Evolutionary conservation across 495 filamentous ascomycete species (phyloP), one percentile per base, ranked within the genome.

Genomic region (Physcia stellaris): DNA sequence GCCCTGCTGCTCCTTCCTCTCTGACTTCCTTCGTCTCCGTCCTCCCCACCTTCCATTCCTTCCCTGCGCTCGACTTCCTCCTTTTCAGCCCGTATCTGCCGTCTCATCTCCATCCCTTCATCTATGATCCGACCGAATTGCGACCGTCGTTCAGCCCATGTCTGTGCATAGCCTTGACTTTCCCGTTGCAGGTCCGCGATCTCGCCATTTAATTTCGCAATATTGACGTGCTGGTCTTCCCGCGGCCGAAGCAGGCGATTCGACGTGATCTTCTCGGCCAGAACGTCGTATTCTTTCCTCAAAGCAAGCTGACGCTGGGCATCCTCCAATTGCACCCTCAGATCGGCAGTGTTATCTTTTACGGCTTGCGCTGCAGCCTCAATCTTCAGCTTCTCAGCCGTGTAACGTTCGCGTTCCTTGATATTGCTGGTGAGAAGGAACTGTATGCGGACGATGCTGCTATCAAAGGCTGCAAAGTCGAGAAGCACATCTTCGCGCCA

Each of bases 111-210:
- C 75, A 80, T 82, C 4, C 86, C 82, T 64, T 96, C 87, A 27
- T 86, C 85, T 41, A 94, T 82, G 52, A 98, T 90, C 46, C 75
- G 67, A 10, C 79, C 82, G 58, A 96, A 98, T 59, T 94, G 86
- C 50, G 81, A 80, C 28, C 86, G 60, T 24, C 92, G 68, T 55
- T 93, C 85, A 13, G 70, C 62, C 88, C 88, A 96, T 3, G 85
- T 93, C 35, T 65, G 66, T 7, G 75, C 78, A 58, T 90, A 94
- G 24, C 79, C 75, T 56, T 72, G 67, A 54, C 83, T 83, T 61
- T 96, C 86, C 31, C 73, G 70, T 59, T 90, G 75, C 49, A 98
- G 58, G 46, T 94, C 88, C 1, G 70, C 69, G 55, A 94, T 95
- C 64, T 98, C 90, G 33, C 77, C 75, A 43, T 83, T 72, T 24